phyloP scores from a whole-genome alignment of 2,329 filamentous ascomycete species.

The Cercospora sojina region DNA sequence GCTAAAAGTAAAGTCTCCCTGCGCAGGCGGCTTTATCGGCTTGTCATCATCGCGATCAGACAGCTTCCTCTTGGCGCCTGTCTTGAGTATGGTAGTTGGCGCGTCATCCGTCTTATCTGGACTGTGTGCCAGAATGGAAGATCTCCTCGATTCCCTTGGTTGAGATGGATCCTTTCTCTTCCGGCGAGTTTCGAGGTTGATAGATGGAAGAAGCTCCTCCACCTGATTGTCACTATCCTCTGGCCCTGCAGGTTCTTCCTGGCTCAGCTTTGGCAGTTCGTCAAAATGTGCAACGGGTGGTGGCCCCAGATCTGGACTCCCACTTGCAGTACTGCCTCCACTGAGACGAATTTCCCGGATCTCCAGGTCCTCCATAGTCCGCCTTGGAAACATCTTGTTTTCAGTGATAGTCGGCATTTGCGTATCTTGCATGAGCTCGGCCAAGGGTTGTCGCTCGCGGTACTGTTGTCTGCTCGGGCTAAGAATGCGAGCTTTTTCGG shows the following conservation, averaged over 20 bases:
- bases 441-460: slow-evolving; percentile 35
- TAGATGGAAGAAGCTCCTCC: slow-evolving; percentile 42
- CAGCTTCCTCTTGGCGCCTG: slow-evolving; percentile 59
- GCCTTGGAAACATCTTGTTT: slow-evolving; percentile 65
- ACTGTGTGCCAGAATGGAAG: slow-evolving; percentile 45
- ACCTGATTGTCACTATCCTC: slow-evolving; percentile 26
- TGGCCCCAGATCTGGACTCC: slow-evolving; percentile 62
- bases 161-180: slow-evolving; percentile 52
- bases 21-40: slow-evolving; percentile 29
- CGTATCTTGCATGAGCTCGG: slow-evolving; percentile 35
- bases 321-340: slow-evolving; percentile 58
- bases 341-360: slow-evolving; percentile 53
- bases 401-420: slow-evolving; percentile 67
- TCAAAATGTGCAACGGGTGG: slow-evolving; percentile 56
- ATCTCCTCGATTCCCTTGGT: slow-evolving; percentile 38
- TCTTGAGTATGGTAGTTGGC: slow-evolving; percentile 41
- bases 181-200: slow-evolving; percentile 54
- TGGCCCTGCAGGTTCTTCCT: slow-evolving; percentile 3
- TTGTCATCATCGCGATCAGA: slow-evolving; percentile 54
- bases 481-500: slow-evolving; percentile 22
- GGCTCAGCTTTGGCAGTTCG: slow-evolving; percentile 15
- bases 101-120: slow-evolving; percentile 40
- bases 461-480: slow-evolving; percentile 32
- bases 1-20: slow-evolving; percentile 51
- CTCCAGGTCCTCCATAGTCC: slow-evolving; percentile 63